phyloP scores from a whole-genome alignment of 257 asterid genomes.

The Solanum medicagineum region DNA sequence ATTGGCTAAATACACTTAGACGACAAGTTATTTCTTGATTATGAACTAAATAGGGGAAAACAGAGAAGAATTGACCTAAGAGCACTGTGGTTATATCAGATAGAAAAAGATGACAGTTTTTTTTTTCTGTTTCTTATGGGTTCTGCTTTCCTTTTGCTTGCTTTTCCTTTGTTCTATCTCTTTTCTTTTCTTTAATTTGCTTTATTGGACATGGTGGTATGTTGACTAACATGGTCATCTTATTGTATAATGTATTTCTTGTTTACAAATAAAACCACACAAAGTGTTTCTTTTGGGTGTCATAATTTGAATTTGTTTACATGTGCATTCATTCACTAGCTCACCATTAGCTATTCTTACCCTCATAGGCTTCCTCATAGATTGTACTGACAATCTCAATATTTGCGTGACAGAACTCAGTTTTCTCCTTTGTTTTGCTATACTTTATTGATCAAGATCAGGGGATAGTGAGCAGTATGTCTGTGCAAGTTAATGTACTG shows the following conservation, averaged over 20 bases:
- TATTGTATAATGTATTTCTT: too few species aligned
- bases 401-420: neutral
- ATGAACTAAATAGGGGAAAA: too few species aligned
- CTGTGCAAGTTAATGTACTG: neutral
- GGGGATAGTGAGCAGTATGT: neutral
- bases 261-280: too few species aligned
- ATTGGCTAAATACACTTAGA: too few species aligned
- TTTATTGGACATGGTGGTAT: slow-evolving; percentile 23
- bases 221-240: slow-evolving; percentile 16
- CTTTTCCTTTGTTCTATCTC: neutral
- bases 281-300: too few species aligned
- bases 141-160: neutral
- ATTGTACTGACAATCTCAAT: too few species aligned
- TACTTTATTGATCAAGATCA: neutral
- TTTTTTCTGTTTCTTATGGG: neutral
- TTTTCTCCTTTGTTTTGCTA: neutral
- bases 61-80: neutral
- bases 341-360: too few species aligned
- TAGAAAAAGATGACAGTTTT: neutral
- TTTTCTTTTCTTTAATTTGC: slow-evolving; percentile 6
- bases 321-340: too few species aligned
- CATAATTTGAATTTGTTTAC: too few species aligned
- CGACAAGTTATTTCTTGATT: too few species aligned
- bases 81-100: neutral
- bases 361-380: too few species aligned